Evolutionary conservation across 2,329 filamentous ascomycete genomes (phyloP), one percentile per base, ranked within the genome.

Genomic region (Aspergillus chevalieri): DNA sequence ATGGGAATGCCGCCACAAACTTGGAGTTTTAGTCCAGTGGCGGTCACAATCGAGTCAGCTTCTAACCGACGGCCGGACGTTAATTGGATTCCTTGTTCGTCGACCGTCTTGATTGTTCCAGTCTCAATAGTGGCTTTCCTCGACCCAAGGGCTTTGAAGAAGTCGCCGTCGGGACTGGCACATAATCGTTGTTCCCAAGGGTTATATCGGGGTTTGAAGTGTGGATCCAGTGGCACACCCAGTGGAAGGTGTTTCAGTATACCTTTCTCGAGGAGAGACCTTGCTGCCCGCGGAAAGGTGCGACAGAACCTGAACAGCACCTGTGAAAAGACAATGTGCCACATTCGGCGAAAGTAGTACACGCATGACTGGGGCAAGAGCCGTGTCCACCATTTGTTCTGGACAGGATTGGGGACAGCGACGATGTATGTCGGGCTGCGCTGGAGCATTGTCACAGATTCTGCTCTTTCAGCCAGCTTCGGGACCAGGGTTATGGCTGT

Each of bases 401-500:
- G 60, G n/a, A 49, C 50, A 44, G 48, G 24, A 9, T 73, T 68
- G 0, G 74, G 65, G 2, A 79, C 55, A 21, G 77, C 69, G 43
- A 84, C 49, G 46, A 89, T 74, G 58, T 86, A 89, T 0, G 76
- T 78, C 0, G 88, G 88, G 26, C 82, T 87, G 43, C 88, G 80
- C 67, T 92, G 87, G 4, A 92, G 75, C 79, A 90, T 87, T 2
- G 86, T 90, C 15, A 89, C 81, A 15, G 78, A 76, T 2, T 66
- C 69, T 2, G 85, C 86, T 28, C 77, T 79, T 39, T 85, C 71
- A 0, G 81, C 79, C 33, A 92, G 69, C 34, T 74, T 77, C 0
- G 88, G 88, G 4, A 92, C 62, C 0, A 93, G 74, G 0, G 87
- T 91, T 43, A 90, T 70, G 8, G 87, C 84, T 0, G 88, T 92